Evolutionary conservation across 495 filamentous ascomycete genomes (phyloP), one percentile per base, ranked within the genome.

Genomic region (Cairneyella variabilis): DNA sequence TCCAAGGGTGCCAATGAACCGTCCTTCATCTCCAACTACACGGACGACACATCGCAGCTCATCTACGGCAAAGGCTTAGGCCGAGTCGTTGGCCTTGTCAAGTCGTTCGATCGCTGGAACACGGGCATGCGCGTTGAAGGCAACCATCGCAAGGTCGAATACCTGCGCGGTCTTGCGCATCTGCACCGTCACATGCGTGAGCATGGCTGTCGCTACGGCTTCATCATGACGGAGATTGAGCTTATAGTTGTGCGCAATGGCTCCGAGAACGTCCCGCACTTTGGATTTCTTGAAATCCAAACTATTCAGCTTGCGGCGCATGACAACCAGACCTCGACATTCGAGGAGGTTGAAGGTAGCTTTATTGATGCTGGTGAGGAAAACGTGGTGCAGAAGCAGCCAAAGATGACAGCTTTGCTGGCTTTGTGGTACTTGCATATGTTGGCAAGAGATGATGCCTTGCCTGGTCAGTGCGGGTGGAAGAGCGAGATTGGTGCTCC

Each of bases 191-290:
- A 83, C 65, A 95, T 96, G 91, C 88, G 91, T 66, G 89, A 93
- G 69, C 88, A 95, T 67, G 85, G 85, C 53, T 92, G 88, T 58
- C 84, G 91, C 41, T 96, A 96, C 66, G 91, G 91, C 26, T 96
- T 95, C 74, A 92, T 96, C 63, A 83, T 96, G 50, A 96, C 89
- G 0, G 91, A 96, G 65, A 95, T 95, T 63, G 91, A 96, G 71
- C 85, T 96, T 11, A 83, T 96, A 26, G 86, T 90, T 64, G 89
- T 95, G 0, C 89, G 91, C 44, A 87, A 87, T 48, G 86, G 85
- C 28, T 81, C 76, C 49, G 87, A 89, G 47, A 69, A 69, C 18
- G 79, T 83, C 3, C 91, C 91, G 0, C 83, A 91, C 58, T 97
- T 95, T 62, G 91, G 91, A 1, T 88, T 76, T 67, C 69, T 97